A percentile compares a stretch with the other conserved stretches of the same genome.
These are phyloP conservation scores for Lichina pygmaea DNA, from an alignment of 495 filamentous ascomycete species.

Conservation along the genomic window DNA sequence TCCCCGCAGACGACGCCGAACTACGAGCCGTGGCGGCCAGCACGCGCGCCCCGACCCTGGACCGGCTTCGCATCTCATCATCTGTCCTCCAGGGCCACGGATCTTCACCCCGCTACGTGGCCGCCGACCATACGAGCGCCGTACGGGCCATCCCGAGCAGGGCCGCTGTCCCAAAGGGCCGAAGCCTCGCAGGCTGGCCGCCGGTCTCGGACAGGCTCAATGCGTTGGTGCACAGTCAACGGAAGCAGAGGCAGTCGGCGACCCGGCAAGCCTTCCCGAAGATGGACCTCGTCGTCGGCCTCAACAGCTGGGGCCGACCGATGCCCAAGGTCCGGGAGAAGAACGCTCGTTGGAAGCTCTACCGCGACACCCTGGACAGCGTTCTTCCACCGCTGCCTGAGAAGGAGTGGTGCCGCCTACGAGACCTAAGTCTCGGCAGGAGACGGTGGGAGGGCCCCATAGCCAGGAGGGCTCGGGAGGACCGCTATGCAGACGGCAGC, in stretches of 20 bases:
- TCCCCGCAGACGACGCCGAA: constrained; percentile 3
- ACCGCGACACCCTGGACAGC: constrained; percentile 22
- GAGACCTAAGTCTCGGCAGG: constrained; percentile 26
- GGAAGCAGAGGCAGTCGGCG: not conserved
- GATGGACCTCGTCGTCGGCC: constrained; percentile 13
- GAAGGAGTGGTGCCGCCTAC: constrained; percentile 34
- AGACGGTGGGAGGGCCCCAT: constrained; percentile 15
- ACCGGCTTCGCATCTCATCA: not conserved
- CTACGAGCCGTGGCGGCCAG: not conserved
- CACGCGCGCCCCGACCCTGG: not conserved
- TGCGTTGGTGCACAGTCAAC: constrained; percentile 6
- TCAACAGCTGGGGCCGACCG: constrained; percentile 35
- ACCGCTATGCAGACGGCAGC: not conserved
- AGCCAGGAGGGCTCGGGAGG: constrained; percentile 10
- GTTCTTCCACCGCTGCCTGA: constrained; percentile 47
- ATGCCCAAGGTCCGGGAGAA: constrained; percentile 21
- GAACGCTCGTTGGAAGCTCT: constrained; percentile 35
- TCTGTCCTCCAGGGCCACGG: too few species aligned
- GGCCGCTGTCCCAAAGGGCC: too few species aligned
- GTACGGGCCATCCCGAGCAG: too few species aligned
- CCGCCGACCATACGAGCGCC: not conserved
- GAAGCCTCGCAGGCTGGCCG: not conserved
- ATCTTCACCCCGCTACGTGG: too few species aligned
- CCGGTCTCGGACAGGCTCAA: constrained; percentile 3
- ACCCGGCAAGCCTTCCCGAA: constrained; percentile 16